These are phyloP conservation scores for Trypanosoma platydactyli DNA, from an alignment of 208 protist species.

Conservation along the genomic window DNA sequence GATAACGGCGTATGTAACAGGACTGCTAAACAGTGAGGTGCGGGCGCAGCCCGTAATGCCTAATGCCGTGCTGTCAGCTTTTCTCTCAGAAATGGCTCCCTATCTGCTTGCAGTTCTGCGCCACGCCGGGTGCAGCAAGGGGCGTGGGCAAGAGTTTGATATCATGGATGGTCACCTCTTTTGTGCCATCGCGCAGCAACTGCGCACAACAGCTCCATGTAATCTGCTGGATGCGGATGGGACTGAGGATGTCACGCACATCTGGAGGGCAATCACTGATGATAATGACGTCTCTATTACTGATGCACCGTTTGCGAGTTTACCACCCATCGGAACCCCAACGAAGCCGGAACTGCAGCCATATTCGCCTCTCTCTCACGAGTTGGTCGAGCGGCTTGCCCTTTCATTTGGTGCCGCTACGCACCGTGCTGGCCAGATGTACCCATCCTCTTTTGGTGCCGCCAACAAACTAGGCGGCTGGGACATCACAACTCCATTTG, in stretches of 20 bases:
- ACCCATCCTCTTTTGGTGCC: slow-evolving; percentile 58
- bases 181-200: slow-evolving; percentile 46
- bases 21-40: slow-evolving; percentile 36
- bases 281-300: slow-evolving; percentile 33
- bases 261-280: slow-evolving; percentile 45
- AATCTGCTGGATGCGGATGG: slow-evolving; percentile 69
- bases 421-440: slow-evolving; percentile 46
- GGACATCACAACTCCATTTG: slow-evolving; percentile 72
- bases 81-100: slow-evolving; percentile 62
- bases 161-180: slow-evolving; percentile 78
- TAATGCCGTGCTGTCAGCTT: slow-evolving; percentile 31
- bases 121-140: slow-evolving; percentile 39
- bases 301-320: slow-evolving; percentile 31
- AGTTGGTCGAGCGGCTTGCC: slow-evolving; percentile 78
- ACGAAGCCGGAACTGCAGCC: slow-evolving; percentile 31
- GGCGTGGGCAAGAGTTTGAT: slow-evolving; percentile 72
- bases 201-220: slow-evolving; percentile 35
- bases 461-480: slow-evolving; percentile 78
- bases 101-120: slow-evolving; percentile 53
- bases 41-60: slow-evolving; percentile 58
- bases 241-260: slow-evolving; percentile 42
- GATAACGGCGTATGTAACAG: slow-evolving; percentile 61
- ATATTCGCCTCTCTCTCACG: slow-evolving; percentile 70
- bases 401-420: slow-evolving; percentile 45
- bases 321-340: slow-evolving; percentile 45